Evolutionary conservation across 345 rosid genomes (phyloP).

Genomic region (Populus alba): DNA sequence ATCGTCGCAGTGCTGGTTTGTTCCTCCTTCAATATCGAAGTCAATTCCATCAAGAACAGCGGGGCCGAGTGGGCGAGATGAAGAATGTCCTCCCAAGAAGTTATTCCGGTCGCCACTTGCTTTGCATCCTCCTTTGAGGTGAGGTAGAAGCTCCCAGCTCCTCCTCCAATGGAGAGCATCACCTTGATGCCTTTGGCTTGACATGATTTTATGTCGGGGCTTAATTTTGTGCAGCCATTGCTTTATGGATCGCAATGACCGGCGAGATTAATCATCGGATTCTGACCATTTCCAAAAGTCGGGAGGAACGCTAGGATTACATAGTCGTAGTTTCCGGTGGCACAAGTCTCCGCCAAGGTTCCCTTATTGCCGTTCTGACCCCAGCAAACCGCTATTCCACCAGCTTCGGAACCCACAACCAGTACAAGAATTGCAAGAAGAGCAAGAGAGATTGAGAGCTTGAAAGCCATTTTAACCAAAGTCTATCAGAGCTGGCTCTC

Average conservation of each 20-base stretch:
- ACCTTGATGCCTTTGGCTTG: constrained; percentile 18
- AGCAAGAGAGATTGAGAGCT: too few relatives aligned
- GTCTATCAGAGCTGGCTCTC: too few relatives aligned
- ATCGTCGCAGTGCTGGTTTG: constrained; percentile 1
- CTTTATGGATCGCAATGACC: constrained; percentile 12
- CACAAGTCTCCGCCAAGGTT: constrained; percentile 9
- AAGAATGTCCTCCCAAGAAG: constrained; percentile 12
- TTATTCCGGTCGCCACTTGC: constrained; percentile 14
- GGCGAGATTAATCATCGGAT: constrained; percentile 10
- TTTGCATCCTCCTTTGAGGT: constrained; percentile 15
- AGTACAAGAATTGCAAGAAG: not conserved
- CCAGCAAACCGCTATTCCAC: constrained; percentile 11
- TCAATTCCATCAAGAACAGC: constrained; percentile 8
- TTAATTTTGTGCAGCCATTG: constrained; percentile 4
- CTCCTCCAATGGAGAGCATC: constrained; percentile 14
- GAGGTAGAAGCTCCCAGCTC: not conserved
- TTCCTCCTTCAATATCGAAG: constrained; percentile 13
- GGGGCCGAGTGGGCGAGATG: constrained; percentile 7
- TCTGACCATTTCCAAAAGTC: constrained; percentile 8
- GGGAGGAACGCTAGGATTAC: constrained; percentile 15
- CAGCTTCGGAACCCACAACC: not conserved
- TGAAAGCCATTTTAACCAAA: too few relatives aligned
- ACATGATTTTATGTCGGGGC: constrained; percentile 14
- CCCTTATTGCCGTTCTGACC: constrained; percentile 20
- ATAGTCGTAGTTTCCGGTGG: constrained; percentile 8